A percentile compares a stretch with the other conserved stretches of the same genome.
Conservation (phyloP, 495 filamentous ascomycete genomes). For the Evernia prunastri region DNA sequence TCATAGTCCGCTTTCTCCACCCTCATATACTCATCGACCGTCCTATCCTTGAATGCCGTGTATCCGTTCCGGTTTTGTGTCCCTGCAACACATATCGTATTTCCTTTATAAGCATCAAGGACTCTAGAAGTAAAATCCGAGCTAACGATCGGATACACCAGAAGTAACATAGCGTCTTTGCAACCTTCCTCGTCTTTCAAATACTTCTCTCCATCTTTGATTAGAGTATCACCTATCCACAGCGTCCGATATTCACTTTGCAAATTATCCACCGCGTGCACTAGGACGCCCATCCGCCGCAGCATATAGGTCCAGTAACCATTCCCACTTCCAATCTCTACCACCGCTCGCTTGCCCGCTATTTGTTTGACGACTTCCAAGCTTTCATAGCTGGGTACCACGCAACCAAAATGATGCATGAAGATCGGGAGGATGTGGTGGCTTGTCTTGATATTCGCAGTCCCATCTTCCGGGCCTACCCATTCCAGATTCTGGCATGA, state of each 20-base stretch:
- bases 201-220: conserved; percentile 41
- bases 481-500: conserved; percentile 43
- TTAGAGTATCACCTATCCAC: conserved; percentile 54
- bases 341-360: conserved; percentile 34
- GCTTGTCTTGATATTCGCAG: conserved; percentile 33
- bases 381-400: conserved; percentile 49
- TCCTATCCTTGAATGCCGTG: conserved; percentile 49
- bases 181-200: conserved; percentile 35
- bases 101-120: conserved; percentile 48
- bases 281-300: conserved; percentile 36
- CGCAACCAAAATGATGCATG: conserved; percentile 64
- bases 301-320: conserved; percentile 61
- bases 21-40: conserved; percentile 50
- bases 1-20: conserved; percentile 38
- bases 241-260: conserved; percentile 48
- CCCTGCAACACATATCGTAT: conserved; percentile 53
- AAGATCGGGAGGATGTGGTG: conserved; percentile 57
- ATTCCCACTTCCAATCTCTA: conserved; percentile 52
- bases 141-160: conserved; percentile 57
- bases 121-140: conserved; percentile 48
- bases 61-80: conserved; percentile 61
- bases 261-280: conserved; percentile 46
- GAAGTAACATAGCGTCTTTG: conserved; percentile 43
- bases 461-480: conserved; percentile 43
- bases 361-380: conserved; percentile 45